phyloP scores from a whole-genome alignment of 2,329 filamentous ascomycete species.

The Claviceps sp. region DNA sequence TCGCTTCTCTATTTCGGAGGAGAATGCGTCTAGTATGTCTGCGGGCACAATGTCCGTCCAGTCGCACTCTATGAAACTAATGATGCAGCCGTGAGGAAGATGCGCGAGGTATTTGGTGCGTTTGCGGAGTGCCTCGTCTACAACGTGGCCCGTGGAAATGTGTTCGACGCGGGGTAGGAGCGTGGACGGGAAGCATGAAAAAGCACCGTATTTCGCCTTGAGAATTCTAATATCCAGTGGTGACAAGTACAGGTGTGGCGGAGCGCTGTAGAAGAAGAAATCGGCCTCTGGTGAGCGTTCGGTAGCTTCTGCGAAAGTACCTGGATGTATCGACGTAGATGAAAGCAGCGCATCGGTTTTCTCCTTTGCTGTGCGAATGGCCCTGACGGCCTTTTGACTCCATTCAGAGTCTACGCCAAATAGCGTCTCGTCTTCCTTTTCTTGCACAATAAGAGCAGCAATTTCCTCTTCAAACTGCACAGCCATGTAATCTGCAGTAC shows the following conservation, averaged over 20 bases:
- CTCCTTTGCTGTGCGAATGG: slow-evolving; percentile 63
- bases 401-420: slow-evolving; percentile 90
- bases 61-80: slow-evolving; percentile 84
- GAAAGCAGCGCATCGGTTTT: slow-evolving; percentile 40
- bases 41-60: slow-evolving; percentile 80
- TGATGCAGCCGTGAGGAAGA: slow-evolving; percentile 78
- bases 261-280: slow-evolving; percentile 80
- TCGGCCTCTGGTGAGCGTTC: slow-evolving; percentile 27
- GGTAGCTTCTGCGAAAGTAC: neutral
- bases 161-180: slow-evolving; percentile 79
- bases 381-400: slow-evolving; percentile 69
- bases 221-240: slow-evolving; percentile 85
- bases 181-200: slow-evolving; percentile 69
- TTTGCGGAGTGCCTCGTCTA: slow-evolving; percentile 74
- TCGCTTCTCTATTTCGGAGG: slow-evolving; percentile 61
- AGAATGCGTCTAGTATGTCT: slow-evolving; percentile 62
- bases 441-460: slow-evolving; percentile 57
- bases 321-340: slow-evolving; percentile 9
- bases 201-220: slow-evolving; percentile 76
- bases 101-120: slow-evolving; percentile 79
- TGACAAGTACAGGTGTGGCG: slow-evolving; percentile 80
- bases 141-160: slow-evolving; percentile 73
- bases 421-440: slow-evolving; percentile 77
- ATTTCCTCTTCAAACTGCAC: slow-evolving; percentile 72
- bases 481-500: slow-evolving; percentile 75